Evolutionary conservation across 441 rosid species (phyloP).

Genomic region (Lepidium campestre): DNA sequence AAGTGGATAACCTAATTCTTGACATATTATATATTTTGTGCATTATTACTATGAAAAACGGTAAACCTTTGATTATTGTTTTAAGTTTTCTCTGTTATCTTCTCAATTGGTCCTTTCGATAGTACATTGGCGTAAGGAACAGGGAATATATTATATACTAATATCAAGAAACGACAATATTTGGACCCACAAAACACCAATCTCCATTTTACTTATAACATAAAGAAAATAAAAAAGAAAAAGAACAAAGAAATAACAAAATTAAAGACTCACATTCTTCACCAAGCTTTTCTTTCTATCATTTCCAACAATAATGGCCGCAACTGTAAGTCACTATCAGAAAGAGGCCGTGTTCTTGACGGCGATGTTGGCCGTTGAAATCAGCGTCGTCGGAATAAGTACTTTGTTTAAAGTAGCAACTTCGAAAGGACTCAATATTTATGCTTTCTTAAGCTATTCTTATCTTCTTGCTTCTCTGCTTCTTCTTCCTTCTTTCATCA

Average conservation of each 20-base stretch:
- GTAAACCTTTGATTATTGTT: too few species aligned
- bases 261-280: not conserved
- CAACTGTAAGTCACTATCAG: conserved; percentile 13
- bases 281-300: not conserved
- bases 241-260: not conserved
- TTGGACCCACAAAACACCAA: not conserved
- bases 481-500: conserved; percentile 42
- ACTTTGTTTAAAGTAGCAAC: conserved; percentile 55
- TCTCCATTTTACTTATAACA: not conserved
- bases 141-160: too few species aligned
- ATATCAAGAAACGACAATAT: not conserved
- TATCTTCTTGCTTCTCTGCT: conserved; percentile 45
- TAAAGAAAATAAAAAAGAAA: not conserved
- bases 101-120: too few species aligned
- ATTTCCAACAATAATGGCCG: not conserved
- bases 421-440: conserved; percentile 42
- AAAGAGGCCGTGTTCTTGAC: conserved; percentile 38
- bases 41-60: too few species aligned
- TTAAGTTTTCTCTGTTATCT: too few species aligned
- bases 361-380: conserved; percentile 42
- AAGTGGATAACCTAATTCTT: too few species aligned
- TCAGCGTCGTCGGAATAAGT: conserved; percentile 39
- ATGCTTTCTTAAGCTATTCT: conserved; percentile 44
- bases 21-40: too few species aligned
- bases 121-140: too few species aligned